Percentiles rank a stretch among this genome's conserved stretches.
phyloP scores from a whole-genome alignment of 2,329 filamentous ascomycete species.

The Pestalotiopsis sp. region DNA sequence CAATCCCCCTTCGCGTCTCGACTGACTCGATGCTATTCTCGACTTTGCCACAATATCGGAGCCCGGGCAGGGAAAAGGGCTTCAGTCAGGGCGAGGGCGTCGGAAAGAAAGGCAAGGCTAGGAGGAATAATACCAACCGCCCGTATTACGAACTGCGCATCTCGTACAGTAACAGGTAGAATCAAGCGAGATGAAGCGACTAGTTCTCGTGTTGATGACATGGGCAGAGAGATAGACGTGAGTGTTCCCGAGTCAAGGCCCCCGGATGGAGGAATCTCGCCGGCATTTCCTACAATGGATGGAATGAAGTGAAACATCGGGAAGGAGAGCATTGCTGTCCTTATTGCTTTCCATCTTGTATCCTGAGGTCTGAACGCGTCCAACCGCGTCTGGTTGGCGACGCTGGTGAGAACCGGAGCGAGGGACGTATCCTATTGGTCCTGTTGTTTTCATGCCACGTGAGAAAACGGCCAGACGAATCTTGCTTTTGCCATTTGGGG shows the following conservation, averaged over 20 bases:
- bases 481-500: background rate
- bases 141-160: background rate
- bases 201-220: background rate
- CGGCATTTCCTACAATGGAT: constrained; percentile 1
- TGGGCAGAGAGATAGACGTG: background rate
- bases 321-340: constrained; percentile 9
- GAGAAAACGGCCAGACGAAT: background rate
- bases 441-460: constrained; percentile 9
- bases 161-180: background rate
- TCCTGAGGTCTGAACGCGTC: constrained; percentile 2
- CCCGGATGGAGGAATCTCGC: background rate
- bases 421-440: background rate
- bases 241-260: background rate
- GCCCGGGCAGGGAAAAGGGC: background rate
- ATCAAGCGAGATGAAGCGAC: constrained; percentile 7
- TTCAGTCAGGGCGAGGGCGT: background rate
- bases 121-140: background rate
- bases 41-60: background rate
- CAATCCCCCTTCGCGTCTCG: background rate
- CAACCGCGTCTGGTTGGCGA: constrained; percentile 11
- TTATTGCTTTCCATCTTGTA: background rate
- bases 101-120: background rate
- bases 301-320: constrained; percentile 10
- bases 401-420: background rate
- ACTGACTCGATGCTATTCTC: background rate